phyloP scores from a whole-genome alignment of 148 eudicot genomes.

The Vaccinium corymbosum region DNA sequence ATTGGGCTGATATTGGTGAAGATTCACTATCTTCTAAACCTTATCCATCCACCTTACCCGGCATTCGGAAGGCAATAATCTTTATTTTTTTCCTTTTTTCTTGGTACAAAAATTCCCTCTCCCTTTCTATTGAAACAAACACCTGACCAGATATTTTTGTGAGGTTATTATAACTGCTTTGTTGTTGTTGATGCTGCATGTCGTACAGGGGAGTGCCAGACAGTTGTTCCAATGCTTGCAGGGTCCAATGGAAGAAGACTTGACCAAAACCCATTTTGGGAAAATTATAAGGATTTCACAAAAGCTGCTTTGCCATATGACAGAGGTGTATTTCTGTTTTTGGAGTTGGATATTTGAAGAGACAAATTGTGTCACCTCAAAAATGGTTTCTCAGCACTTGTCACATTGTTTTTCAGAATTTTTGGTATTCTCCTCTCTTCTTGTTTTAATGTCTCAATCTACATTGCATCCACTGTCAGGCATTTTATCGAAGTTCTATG shows the following conservation, averaged over 20 bases:
- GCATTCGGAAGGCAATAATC: conserved; percentile 81
- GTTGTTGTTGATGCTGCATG: conserved; percentile 13
- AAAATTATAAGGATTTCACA: conserved; percentile 65
- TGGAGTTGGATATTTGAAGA: neutral
- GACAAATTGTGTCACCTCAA: neutral
- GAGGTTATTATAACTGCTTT: conserved; percentile 9
- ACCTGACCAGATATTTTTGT: neutral
- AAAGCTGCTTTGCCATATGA: conserved; percentile 45
- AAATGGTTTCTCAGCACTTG: no score
- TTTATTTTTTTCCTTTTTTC: conserved; percentile 4
- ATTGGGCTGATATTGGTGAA: conserved; percentile 94
- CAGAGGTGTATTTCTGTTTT: conserved; percentile 46
- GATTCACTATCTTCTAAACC: conserved; percentile 94
- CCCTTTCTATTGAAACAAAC: neutral
- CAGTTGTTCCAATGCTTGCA: conserved; percentile 86
- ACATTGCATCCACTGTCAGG: neutral
- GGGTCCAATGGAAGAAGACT: conserved; percentile 84
- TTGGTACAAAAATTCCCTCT: neutral
- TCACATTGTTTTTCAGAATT: neutral
- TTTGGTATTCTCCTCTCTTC: neutral
- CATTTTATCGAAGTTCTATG: neutral
- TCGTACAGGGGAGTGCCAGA: conserved; percentile 84
- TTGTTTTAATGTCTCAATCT: neutral
- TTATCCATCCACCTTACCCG: conserved; percentile 86
- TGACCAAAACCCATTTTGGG: conserved; percentile 80